Conservation (phyloP, 441 rosid genomes). For the Aleurites moluccanus region DNA sequence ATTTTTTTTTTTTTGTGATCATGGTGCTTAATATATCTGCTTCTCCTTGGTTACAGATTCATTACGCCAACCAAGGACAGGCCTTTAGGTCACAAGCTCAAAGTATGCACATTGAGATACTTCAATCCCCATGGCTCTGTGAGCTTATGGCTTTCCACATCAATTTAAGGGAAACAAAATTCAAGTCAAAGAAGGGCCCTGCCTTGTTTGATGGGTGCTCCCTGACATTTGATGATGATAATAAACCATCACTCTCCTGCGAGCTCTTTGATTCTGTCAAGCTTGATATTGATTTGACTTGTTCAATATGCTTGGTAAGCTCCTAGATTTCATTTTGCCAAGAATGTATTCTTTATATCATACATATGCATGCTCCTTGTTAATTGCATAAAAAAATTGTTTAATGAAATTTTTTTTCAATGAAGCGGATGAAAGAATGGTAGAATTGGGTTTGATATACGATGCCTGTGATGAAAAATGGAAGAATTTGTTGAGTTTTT, state of each 20-base stretch:
- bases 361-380: neutral
- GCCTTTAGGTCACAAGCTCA: slow-evolving; percentile 86
- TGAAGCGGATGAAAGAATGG: neutral
- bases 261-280: slow-evolving; percentile 77
- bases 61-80: slow-evolving; percentile 88
- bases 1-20: neutral
- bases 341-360: neutral
- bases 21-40: neutral
- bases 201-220: slow-evolving; percentile 70
- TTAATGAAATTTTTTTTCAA: neutral
- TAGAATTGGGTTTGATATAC: neutral
- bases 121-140: slow-evolving; percentile 91
- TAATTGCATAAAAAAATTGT: neutral
- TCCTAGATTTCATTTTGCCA: slow-evolving; percentile 5
- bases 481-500: neutral
- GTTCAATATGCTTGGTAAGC: slow-evolving; percentile 91
- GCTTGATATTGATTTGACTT: slow-evolving; percentile 81
- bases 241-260: slow-evolving; percentile 69
- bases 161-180: slow-evolving; percentile 63
- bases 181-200: slow-evolving; percentile 39
- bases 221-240: slow-evolving; percentile 57
- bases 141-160: slow-evolving; percentile 92
- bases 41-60: slow-evolving; percentile 45
- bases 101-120: slow-evolving; percentile 82
- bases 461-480: neutral